These are phyloP conservation scores for Camelina neglecta DNA, from an alignment of 345 rosid genomes.

Conservation along the genomic window DNA sequence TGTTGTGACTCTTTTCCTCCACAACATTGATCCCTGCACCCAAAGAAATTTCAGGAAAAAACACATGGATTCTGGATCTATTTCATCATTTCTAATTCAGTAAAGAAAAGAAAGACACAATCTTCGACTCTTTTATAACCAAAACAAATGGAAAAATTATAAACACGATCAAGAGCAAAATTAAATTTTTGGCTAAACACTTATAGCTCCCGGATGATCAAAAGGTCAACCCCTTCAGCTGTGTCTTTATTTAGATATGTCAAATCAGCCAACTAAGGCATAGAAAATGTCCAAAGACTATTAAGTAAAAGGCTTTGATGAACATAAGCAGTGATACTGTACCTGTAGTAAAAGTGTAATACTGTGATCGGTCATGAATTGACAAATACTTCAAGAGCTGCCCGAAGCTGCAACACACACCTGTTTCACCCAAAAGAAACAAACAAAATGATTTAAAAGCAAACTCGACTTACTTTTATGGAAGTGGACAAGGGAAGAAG, in stretches of 20 bases:
- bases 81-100: not conserved
- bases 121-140: not conserved
- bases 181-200: too few species aligned
- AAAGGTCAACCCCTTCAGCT: conserved; percentile 22
- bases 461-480: too few species aligned
- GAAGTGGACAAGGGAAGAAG: too few species aligned
- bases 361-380: conserved; percentile 19
- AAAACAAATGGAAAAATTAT: not conserved
- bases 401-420: conserved; percentile 30
- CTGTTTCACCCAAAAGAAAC: too few species aligned
- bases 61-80: not conserved
- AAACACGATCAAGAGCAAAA: not conserved
- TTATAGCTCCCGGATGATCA: conserved; percentile 33
- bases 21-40: conserved; percentile 29
- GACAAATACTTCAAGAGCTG: conserved; percentile 29
- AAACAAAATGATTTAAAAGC: too few species aligned
- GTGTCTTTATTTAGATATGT: conserved; percentile 28
- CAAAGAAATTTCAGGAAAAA: conserved; percentile 1
- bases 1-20: conserved; percentile 37
- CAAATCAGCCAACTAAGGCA: conserved; percentile 22
- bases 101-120: conserved; percentile 6
- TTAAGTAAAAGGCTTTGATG: not conserved
- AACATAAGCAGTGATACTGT: not conserved
- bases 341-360: conserved; percentile 35
- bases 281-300: not conserved